Percentiles rank a stretch among this genome's conserved stretches.
These are phyloP conservation scores for Fusarium sp. DNA, from an alignment of 2,329 filamentous ascomycete genomes.

Conservation along the genomic window DNA sequence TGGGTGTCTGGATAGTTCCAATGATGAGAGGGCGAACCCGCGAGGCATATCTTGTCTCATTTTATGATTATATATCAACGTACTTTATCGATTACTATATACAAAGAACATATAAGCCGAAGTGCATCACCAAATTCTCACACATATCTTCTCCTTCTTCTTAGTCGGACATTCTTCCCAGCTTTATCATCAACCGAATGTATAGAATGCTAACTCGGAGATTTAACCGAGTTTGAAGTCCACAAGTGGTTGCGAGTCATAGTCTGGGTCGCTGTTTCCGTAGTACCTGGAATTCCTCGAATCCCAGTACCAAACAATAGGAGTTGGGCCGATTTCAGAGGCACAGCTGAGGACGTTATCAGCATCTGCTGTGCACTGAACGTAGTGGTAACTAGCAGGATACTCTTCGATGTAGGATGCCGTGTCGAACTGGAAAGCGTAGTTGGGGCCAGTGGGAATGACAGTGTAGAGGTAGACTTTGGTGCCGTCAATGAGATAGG, in stretches of 20 bases:
- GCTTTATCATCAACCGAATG: too few relatives aligned
- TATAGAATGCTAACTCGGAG: too few relatives aligned
- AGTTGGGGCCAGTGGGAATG: not conserved
- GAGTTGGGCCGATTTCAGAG: not conserved
- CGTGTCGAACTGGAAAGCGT: rapidly evolving
- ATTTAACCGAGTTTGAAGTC: not conserved
- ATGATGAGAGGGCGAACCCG: too few relatives aligned
- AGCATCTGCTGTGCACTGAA: not conserved
- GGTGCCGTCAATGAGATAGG: not conserved
- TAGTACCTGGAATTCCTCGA: rapidly evolving
- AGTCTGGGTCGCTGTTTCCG: rapidly evolving
- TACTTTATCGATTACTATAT: too few relatives aligned
- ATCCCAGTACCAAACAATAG: not conserved
- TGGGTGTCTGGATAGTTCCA: too few relatives aligned
- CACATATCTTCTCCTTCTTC: too few relatives aligned
- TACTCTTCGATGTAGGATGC: rapidly evolving
- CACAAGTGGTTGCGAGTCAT: rapidly evolving
- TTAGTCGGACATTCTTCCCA: too few relatives aligned
- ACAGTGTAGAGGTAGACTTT: not conserved
- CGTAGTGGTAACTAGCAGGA: rapidly evolving
- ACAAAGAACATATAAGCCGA: too few relatives aligned
- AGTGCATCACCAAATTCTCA: too few relatives aligned
- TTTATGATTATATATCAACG: too few relatives aligned
- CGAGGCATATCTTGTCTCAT: too few relatives aligned
- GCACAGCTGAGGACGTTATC: not conserved